Percentiles rank a stretch among this genome's conserved stretches.
Conservation (phyloP, 768 basidiomycete genomes). For the Lactarius psammicola region DNA sequence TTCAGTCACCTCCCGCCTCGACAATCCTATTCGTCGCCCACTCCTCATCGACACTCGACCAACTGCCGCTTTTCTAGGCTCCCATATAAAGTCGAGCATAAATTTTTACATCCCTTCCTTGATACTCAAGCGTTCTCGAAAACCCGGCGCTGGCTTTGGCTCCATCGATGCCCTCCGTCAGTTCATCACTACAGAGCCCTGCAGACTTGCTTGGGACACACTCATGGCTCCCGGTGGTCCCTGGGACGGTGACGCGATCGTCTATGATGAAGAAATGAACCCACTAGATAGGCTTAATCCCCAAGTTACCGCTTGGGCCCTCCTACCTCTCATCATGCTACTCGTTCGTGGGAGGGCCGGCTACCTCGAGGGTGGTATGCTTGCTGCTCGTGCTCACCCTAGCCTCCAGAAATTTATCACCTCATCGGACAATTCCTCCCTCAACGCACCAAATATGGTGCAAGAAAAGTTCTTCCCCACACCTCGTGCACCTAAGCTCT, state of each 20-base stretch:
- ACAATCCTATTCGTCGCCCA: slow-evolving; percentile 47
- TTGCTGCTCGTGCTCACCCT: slow-evolving; percentile 57
- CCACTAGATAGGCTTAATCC: slow-evolving; percentile 55
- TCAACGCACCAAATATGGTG: slow-evolving; percentile 19
- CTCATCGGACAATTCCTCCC: slow-evolving; percentile 35
- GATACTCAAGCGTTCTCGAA: slow-evolving; percentile 81
- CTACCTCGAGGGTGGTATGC: slow-evolving; percentile 73
- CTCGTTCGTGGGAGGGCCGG: slow-evolving; percentile 55
- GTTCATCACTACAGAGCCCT: slow-evolving; percentile 78
- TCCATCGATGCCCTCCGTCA: slow-evolving; percentile 68
- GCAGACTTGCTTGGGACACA: slow-evolving; percentile 68
- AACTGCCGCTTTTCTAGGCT: slow-evolving; percentile 58
- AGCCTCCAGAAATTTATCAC: slow-evolving; percentile 53
- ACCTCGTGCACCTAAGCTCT: slow-evolving; percentile 23
- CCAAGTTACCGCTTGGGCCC: slow-evolving; percentile 63
- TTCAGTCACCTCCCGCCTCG: slow-evolving; percentile 49
- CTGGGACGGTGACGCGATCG: slow-evolving; percentile 75
- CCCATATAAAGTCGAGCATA: slow-evolving; percentile 66
- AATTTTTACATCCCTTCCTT: slow-evolving; percentile 89
- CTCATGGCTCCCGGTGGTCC: slow-evolving; percentile 47
- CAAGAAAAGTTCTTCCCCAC: slow-evolving; percentile 32
- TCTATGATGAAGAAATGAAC: slow-evolving; percentile 81
- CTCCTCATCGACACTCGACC: slow-evolving; percentile 84
- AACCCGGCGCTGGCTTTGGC: slow-evolving; percentile 65
- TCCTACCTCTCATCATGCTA: slow-evolving; percentile 61